Percentiles rank a stretch among this genome's conserved stretches.
These are phyloP conservation scores for Yarrowia yakushimensis DNA, from an alignment of 805 yeast species.

Conservation along the genomic window DNA sequence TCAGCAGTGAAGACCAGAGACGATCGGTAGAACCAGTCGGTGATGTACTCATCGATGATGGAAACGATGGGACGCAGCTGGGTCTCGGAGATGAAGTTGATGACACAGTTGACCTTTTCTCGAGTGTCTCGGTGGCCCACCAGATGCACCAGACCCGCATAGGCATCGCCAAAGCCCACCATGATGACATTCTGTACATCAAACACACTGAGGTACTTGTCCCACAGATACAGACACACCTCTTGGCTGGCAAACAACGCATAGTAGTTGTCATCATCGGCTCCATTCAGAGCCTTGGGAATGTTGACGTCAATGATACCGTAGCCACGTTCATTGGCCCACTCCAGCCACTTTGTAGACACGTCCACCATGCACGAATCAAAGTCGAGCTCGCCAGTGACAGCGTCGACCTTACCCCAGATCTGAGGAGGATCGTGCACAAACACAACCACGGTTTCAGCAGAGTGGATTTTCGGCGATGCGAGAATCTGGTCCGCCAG, in stretches of 20 bases:
- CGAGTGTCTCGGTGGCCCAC: conserved; percentile 74
- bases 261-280: conserved; percentile 47
- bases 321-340: conserved; percentile 57
- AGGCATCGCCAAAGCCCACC: conserved; percentile 86
- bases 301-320: conserved; percentile 83
- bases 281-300: conserved; percentile 52
- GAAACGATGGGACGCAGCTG: conserved; percentile 78
- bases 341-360: conserved; percentile 63
- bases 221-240: conserved; percentile 78
- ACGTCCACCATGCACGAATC: conserved; percentile 75
- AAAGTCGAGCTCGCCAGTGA: conserved; percentile 73
- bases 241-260: conserved; percentile 73
- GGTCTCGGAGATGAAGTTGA: conserved; percentile 64
- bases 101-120: conserved; percentile 65
- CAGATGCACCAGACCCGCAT: conserved; percentile 79
- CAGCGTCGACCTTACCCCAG: conserved; percentile 82
- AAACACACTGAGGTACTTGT: conserved; percentile 77
- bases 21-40: conserved; percentile 87
- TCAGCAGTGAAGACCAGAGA: conserved; percentile 76
- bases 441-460: conserved; percentile 61
- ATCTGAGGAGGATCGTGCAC: conserved; percentile 91
- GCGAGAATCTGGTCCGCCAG: conserved; percentile 65
- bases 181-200: conserved; percentile 67
- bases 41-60: conserved; percentile 79
- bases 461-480: conserved; percentile 59